A percentile compares a stretch with the other conserved stretches of the same genome.
Conservation (phyloP, 129 eudicot genomes). For the Flaveria bidentis region DNA sequence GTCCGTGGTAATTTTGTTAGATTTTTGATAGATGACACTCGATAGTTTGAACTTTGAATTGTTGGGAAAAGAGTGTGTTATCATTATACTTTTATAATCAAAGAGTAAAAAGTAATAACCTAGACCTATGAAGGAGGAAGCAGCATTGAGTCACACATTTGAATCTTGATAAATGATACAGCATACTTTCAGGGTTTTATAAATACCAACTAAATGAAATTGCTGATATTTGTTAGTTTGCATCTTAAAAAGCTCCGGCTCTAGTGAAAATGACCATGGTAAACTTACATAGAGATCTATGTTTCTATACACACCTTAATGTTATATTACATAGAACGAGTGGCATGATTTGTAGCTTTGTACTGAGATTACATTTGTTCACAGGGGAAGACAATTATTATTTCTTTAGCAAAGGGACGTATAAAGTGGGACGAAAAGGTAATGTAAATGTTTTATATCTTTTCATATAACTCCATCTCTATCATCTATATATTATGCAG, state of each 20-base stretch:
- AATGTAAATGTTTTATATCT: neutral
- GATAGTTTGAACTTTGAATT: neutral
- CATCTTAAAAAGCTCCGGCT: neutral
- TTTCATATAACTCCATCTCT: neutral
- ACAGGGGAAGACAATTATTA: slow-evolving; percentile 86
- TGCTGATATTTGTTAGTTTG: neutral
- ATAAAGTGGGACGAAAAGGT: slow-evolving; percentile 97
- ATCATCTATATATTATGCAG: neutral
- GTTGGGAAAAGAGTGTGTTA: neutral
- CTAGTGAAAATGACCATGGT: slow-evolving; percentile 7
- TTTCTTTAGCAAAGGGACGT: slow-evolving; percentile 70
- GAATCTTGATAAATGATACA: slow-evolving; percentile 3
- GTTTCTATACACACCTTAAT: neutral
- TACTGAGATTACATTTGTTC: slow-evolving; percentile 33
- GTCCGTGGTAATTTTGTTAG: neutral
- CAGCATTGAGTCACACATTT: neutral
- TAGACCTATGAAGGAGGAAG: neutral
- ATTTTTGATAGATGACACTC: neutral
- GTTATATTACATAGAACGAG: neutral
- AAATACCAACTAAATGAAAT: neutral
- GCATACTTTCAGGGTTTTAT: neutral
- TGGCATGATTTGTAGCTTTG: neutral
- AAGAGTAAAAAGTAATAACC: neutral
- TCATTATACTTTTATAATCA: neutral
- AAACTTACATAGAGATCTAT: slow-evolving; percentile 1